phyloP scores from a whole-genome alignment of 176 grass and related monocot genomes.

The Rhynchospora tenuis region DNA sequence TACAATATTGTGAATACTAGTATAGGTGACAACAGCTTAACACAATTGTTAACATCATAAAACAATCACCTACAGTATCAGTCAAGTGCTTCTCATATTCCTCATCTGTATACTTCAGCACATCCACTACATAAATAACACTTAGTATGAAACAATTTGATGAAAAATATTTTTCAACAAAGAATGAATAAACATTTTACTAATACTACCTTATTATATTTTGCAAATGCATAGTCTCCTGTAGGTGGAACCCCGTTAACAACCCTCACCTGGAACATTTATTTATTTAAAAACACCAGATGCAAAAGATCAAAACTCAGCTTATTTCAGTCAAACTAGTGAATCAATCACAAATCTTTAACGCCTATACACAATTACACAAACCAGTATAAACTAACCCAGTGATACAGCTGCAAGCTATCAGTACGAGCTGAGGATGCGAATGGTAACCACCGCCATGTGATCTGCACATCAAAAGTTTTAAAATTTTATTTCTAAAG shows the following conservation, averaged over 20 bases:
- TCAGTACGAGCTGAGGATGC: conserved; percentile 77
- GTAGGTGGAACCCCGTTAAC: conserved; percentile 77
- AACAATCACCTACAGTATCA: conserved; percentile 89
- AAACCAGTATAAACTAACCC: conserved; percentile 51
- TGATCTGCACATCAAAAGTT: conserved; percentile 50
- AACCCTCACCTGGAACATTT: conserved; percentile 63
- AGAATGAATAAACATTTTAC: neutral
- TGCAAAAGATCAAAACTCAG: neutral
- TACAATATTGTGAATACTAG: neutral
- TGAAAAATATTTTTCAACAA: neutral
- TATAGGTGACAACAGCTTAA: neutral
- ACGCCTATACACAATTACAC: neutral
- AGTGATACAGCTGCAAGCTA: conserved; percentile 83
- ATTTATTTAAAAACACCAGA: conserved; percentile 9
- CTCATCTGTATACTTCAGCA: conserved; percentile 80
- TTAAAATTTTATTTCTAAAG: neutral
- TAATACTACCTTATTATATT: conserved; percentile 74
- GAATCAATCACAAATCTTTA: conserved; percentile 6
- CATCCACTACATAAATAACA: conserved; percentile 58
- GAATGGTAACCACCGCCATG: conserved; percentile 95
- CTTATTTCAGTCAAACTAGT: neutral
- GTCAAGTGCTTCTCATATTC: conserved; percentile 96
- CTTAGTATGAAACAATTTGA: conserved; percentile 22
- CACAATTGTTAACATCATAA: conserved; percentile 9
- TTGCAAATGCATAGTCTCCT: conserved; percentile 90